These are phyloP conservation scores for Neurospora sp. DNA, from an alignment of 495 filamentous ascomycete genomes.

Conservation along the genomic window DNA sequence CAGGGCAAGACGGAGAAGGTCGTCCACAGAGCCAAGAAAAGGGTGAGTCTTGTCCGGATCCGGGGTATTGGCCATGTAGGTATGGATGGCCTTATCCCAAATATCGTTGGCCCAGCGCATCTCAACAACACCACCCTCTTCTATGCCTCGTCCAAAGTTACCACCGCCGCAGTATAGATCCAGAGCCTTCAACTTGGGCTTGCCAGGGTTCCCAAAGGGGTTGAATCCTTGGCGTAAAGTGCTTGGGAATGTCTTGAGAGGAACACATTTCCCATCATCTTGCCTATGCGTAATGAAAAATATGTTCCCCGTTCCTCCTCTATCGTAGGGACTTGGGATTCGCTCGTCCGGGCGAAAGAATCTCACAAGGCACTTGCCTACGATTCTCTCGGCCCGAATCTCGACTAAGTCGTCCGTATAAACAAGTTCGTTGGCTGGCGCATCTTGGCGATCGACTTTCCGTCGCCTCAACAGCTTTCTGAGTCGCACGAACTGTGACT, in stretches of 20 bases:
- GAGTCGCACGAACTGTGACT: slow-evolving; percentile 26
- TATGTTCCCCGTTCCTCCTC: slow-evolving; percentile 50
- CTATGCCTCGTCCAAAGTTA: slow-evolving; percentile 62
- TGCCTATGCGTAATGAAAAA: slow-evolving; percentile 48
- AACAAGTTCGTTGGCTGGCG: slow-evolving; percentile 56
- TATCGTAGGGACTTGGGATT: slow-evolving; percentile 54
- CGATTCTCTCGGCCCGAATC: slow-evolving; percentile 30
- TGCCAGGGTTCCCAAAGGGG: slow-evolving; percentile 14
- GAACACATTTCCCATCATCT: slow-evolving; percentile 5
- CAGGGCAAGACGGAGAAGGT: slow-evolving; percentile 49
- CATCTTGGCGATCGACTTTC: slow-evolving; percentile 26
- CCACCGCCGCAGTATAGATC: slow-evolving; percentile 68
- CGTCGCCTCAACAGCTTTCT: slow-evolving; percentile 36
- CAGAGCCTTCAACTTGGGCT: slow-evolving; percentile 39
- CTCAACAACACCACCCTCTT: slow-evolving; percentile 56
- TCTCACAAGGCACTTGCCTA: slow-evolving; percentile 48
- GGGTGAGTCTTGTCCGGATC: slow-evolving; percentile 26
- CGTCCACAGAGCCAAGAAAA: slow-evolving; percentile 60
- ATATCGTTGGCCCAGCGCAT: slow-evolving; percentile 59
- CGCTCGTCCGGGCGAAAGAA: slow-evolving; percentile 33
- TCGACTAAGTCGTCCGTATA: slow-evolving; percentile 40
- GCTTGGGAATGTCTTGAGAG: slow-evolving; percentile 18
- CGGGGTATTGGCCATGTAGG: slow-evolving; percentile 52
- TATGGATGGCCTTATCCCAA: slow-evolving; percentile 50
- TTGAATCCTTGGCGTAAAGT: slow-evolving; percentile 49